These are phyloP conservation scores for Camellia granthamiana DNA, from an alignment of 148 eudicot species.

Conservation along the genomic window DNA sequence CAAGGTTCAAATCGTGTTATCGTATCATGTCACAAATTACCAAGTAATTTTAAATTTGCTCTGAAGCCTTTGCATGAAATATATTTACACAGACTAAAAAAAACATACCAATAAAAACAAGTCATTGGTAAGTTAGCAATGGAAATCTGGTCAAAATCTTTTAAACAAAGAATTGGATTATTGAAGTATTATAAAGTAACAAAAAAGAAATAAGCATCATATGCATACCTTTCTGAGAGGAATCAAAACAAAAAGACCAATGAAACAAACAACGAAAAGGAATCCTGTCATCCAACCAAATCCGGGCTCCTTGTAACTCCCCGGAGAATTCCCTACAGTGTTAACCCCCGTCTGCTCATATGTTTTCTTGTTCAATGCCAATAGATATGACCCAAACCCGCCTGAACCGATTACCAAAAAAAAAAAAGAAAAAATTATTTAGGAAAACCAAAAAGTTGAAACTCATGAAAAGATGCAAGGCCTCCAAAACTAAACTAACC, in stretches of 20 bases:
- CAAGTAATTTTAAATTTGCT: no score
- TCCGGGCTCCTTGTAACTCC: slow-evolving; percentile 69
- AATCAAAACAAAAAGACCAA: slow-evolving; percentile 75
- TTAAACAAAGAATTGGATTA: background rate
- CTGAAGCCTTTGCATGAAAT: no score
- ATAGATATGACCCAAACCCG: slow-evolving; percentile 75
- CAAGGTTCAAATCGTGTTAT: no score
- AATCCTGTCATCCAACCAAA: slow-evolving; percentile 76
- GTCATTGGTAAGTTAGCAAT: background rate
- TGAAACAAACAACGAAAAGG: slow-evolving; percentile 67
- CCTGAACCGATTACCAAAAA: slow-evolving; percentile 22
- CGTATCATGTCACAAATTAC: no score
- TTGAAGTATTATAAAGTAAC: background rate
- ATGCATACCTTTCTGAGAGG: slow-evolving; percentile 71
- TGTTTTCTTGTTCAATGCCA: slow-evolving; percentile 72
- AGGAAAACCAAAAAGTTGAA: background rate
- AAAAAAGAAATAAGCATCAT: background rate
- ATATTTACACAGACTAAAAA: background rate
- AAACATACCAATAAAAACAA: background rate
- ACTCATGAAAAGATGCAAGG: background rate
- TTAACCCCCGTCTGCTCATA: slow-evolving; percentile 66
- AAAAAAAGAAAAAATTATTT: no score
- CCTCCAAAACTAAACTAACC: slow-evolving; percentile 34
- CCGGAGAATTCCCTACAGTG: slow-evolving; percentile 51
- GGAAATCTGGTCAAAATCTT: background rate